Conservation (phyloP, 2,329 filamentous ascomycete species). For the Diplocarpon mali region DNA sequence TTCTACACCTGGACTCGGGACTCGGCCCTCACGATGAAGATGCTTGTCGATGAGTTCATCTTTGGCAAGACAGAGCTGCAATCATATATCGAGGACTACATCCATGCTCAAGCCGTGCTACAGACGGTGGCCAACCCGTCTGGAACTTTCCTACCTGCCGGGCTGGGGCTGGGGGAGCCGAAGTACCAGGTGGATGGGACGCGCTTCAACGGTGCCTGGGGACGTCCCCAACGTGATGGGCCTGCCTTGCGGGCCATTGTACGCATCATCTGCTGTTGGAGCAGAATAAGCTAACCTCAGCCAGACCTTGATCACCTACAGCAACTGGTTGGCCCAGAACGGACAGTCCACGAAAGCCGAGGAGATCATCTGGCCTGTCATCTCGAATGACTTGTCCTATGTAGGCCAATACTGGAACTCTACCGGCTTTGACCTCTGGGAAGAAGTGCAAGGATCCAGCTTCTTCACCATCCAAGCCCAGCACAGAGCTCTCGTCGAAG, state of each 20-base stretch:
- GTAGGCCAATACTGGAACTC: constrained; percentile 60
- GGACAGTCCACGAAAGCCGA: constrained; percentile 34
- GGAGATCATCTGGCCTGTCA: constrained; percentile 58
- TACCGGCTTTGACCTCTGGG: constrained; percentile 67
- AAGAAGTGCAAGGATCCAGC: constrained; percentile 65
- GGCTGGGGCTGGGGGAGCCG: constrained; percentile 53
- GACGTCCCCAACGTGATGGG: constrained; percentile 69
- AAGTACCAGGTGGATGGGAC: constrained; percentile 58
- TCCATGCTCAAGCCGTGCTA: constrained; percentile 50
- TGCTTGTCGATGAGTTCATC: constrained; percentile 53
- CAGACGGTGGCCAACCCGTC: constrained; percentile 47
- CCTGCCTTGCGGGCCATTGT: constrained; percentile 63
- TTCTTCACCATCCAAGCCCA: constrained; percentile 68
- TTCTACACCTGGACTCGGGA: constrained; percentile 72
- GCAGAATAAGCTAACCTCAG: neutral
- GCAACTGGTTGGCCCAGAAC: constrained; percentile 59
- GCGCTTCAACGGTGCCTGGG: constrained; percentile 44
- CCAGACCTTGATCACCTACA: constrained; percentile 54
- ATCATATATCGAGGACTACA: constrained; percentile 51
- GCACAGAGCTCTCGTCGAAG: constrained; percentile 51
- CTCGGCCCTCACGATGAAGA: constrained; percentile 60
- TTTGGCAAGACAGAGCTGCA: constrained; percentile 38
- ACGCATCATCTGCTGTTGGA: neutral
- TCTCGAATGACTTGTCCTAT: constrained; percentile 65
- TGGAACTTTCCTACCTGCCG: constrained; percentile 29